phyloP scores from a whole-genome alignment of 176 grass and related monocot species.

The Carex myosuroides region DNA sequence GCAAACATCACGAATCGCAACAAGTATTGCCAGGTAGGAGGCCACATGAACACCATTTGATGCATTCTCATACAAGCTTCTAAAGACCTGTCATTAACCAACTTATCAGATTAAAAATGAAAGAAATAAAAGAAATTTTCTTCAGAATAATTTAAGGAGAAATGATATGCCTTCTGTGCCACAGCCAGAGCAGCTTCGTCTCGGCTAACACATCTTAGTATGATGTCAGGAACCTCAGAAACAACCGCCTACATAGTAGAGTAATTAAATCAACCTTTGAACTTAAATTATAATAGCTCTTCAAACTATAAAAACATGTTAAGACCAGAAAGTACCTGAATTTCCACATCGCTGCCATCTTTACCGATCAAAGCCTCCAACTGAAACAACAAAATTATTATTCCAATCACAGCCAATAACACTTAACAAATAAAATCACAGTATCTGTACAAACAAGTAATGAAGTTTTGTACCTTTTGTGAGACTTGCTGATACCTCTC shows the following conservation, averaged over 20 bases:
- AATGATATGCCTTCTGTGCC: slow-evolving; percentile 63
- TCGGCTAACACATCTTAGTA: slow-evolving; percentile 71
- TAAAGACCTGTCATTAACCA: slow-evolving; percentile 60
- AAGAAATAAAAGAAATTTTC: background rate
- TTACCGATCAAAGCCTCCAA: slow-evolving; percentile 68
- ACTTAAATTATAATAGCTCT: background rate
- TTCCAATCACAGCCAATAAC: background rate
- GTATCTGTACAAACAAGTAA: background rate
- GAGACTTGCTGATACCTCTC: slow-evolving; percentile 73
- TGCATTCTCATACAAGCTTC: slow-evolving; percentile 74
- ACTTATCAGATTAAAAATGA: slow-evolving; percentile 4
- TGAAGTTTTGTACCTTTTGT: slow-evolving; percentile 62
- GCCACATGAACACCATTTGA: slow-evolving; percentile 51
- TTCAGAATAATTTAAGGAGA: background rate
- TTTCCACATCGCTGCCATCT: slow-evolving; percentile 68
- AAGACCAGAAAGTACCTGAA: slow-evolving; percentile 43
- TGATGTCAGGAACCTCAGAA: slow-evolving; percentile 77
- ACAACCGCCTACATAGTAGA: slow-evolving; percentile 61
- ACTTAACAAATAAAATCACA: background rate
- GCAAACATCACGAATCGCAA: slow-evolving; percentile 71
- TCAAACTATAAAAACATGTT: slow-evolving; percentile 12
- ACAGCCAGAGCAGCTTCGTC: slow-evolving; percentile 80
- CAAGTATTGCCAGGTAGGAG: slow-evolving; percentile 63
- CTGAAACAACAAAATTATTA: slow-evolving; percentile 39
- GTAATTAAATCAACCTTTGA: slow-evolving; percentile 3